Base-by-base conservation (phyloP, 2,329 filamentous ascomycete genomes). In the Apiospora marii region DNA sequence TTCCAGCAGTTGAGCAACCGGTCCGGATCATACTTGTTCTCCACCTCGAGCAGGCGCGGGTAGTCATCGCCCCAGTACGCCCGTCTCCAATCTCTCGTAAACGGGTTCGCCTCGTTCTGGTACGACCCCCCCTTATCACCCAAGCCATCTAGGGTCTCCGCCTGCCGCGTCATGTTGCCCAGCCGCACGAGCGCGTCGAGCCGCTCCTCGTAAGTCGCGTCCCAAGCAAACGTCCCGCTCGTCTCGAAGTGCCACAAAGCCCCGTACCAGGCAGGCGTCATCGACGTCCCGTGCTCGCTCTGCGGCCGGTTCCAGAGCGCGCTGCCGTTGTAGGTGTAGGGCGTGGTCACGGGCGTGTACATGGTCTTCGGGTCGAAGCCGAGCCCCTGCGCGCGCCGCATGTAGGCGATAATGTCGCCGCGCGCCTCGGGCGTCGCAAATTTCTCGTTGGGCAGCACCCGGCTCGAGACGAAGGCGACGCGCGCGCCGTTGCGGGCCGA, bases 101-200 rank as follows among this genome's bases (percentile, higher is more conserved):
- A 78, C 3, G 79, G 74, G 73, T 84, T 81, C 5, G 78, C 82
- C 76, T 85, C 84, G 74, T 83, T 85, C 67, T 80, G 75, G 74
- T 85, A 85, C 19, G 81, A 78, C 3, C 84, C 83, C 30, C 80
- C 80, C 4, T 79, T 79, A 1, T 79, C 79, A 13, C 72, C 72
- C n/a, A 27, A 4, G 13, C 74, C 73, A 1, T 74, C 75, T 24
- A 78, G 41, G 30, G 73, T 49, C 43, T 78, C 76, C 7, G 71
- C 71, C 19, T 75, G 73, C 22, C 72, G 34, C 4, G 74, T 76
- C 8, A 68, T 69, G 13, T 51, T 74, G 13, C 74, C 74, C 2
- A 76, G 49, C 1, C 68, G 70, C 10, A 73, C 74, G 48, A 78
- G 70, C 27, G 71, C 75, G 68, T 74, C 70, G 19, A 77, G 22